These are phyloP conservation scores for Penicillium sp. DNA, from an alignment of 2,329 filamentous ascomycete genomes.

Conservation along the genomic window DNA sequence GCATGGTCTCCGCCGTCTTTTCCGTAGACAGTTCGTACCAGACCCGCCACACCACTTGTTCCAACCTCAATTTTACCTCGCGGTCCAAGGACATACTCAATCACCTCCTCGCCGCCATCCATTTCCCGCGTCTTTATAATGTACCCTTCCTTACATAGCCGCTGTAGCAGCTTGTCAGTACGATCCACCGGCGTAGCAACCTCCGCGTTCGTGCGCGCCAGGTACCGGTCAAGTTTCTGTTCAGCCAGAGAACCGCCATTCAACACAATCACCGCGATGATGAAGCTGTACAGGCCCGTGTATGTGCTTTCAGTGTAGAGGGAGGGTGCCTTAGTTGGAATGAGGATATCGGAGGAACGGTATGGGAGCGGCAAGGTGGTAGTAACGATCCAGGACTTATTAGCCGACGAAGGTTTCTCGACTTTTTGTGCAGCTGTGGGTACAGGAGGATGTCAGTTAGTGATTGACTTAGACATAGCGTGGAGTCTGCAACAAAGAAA, in stretches of 20 bases:
- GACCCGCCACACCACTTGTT: slow-evolving; percentile 67
- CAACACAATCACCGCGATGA: slow-evolving; percentile 74
- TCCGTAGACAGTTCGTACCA: slow-evolving; percentile 62
- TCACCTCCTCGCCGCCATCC: slow-evolving; percentile 67
- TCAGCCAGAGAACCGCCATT: slow-evolving; percentile 72
- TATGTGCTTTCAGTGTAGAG: slow-evolving; percentile 73
- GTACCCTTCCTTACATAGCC: slow-evolving; percentile 79
- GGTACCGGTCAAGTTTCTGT: slow-evolving; percentile 71
- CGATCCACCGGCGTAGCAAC: slow-evolving; percentile 70
- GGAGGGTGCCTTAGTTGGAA: slow-evolving; percentile 65
- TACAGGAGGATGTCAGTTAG: not conserved
- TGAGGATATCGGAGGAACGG: slow-evolving; percentile 64
- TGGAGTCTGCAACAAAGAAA: not conserved
- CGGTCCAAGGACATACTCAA: slow-evolving; percentile 81
- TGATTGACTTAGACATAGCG: not conserved
- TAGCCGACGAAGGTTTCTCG: slow-evolving; percentile 47
- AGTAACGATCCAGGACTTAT: slow-evolving; percentile 73
- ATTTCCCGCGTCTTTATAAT: slow-evolving; percentile 70
- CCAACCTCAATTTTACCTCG: slow-evolving; percentile 83
- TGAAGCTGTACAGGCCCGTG: slow-evolving; percentile 73
- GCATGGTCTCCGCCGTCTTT: slow-evolving; percentile 20
- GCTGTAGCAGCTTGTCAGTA: slow-evolving; percentile 71
- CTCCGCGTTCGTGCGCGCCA: slow-evolving; percentile 72
- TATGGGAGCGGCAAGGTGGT: slow-evolving; percentile 69
- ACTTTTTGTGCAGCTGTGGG: slow-evolving; percentile 49